These are phyloP conservation scores for Camellia japonica DNA, from an alignment of 148 eudicot species.

Conservation along the genomic window DNA sequence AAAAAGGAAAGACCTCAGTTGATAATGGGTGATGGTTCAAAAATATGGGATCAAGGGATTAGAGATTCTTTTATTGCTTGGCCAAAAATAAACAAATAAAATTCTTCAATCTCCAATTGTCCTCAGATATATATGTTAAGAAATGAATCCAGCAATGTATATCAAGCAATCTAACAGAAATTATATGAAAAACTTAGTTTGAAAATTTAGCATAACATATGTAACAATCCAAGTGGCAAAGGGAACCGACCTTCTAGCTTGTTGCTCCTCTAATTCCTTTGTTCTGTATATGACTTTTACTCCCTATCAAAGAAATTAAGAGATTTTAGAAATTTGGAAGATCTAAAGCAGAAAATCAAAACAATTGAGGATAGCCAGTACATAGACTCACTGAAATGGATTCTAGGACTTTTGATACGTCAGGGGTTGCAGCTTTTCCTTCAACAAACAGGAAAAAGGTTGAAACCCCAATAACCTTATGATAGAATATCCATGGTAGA, in stretches of 20 bases:
- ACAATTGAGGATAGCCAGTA: not conserved
- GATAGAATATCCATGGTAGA: conserved; percentile 80
- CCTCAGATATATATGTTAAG: not conserved
- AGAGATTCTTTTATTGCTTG: not conserved
- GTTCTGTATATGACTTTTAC: conserved; percentile 66
- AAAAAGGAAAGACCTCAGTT: not conserved
- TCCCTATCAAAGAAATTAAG: conserved; percentile 36
- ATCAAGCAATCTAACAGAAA: not conserved
- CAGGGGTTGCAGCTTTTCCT: conserved; percentile 59
- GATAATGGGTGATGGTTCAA: not conserved
- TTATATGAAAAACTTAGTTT: not conserved
- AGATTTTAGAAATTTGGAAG: not conserved
- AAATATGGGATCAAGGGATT: not conserved
- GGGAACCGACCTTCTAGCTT: conserved; percentile 60
- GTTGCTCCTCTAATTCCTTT: conserved; percentile 63
- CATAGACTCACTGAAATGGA: conserved; percentile 55
- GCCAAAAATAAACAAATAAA: not conserved
- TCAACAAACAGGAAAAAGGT: conserved; percentile 61
- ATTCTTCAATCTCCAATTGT: not conserved
- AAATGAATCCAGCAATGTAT: not conserved
- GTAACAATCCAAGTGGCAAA: not conserved
- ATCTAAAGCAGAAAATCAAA: not conserved
- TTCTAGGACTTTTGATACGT: conserved; percentile 50
- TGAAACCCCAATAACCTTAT: conserved; percentile 64
- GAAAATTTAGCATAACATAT: not conserved